Evolutionary conservation across 371 early-diverging fungal genomes (phyloP), one percentile per base, ranked within the genome.

Genomic region (Phascolomyces articulosus): DNA sequence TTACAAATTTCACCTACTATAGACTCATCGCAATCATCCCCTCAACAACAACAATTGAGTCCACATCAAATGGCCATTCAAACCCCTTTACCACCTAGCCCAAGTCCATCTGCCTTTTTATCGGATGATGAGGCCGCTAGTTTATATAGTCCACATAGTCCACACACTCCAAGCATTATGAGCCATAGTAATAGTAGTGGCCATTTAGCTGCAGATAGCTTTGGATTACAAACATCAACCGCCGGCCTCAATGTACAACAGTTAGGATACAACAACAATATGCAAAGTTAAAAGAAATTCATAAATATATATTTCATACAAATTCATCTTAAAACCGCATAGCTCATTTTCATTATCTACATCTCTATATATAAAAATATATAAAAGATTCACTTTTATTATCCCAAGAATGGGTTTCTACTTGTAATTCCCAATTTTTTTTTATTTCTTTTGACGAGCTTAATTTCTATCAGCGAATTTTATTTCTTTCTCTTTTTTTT

Each of bases 101-200:
- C 68, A 11, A 68, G 68, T 47, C 68, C 63, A 0, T 63, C 63
- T 40, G 59, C 68, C 16, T 63, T 68, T 44, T 54, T 68, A 59
- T 69, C 69, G 15, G 69, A 69, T 29, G 69, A 69, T 31, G 69
- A 69, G 38, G 63, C 63, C 27, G 51, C 63, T 9, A 65, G 60
- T 47, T n/a, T 63, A 40, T 68, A 64, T 34, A 64, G 69, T 31
- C 69, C 69, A 31, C 69, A 64, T 29, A 69, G 69, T 21, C 69
- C 69, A 24, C 58, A 69, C 29, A 69, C 65, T 6, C 65, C 65
- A 8, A 65, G 60, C 31, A 51, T 57, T 49, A 61, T 41, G 28
- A 55, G 31, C 31, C 55, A 51, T 18, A 65, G 58, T 41, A 69
- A 31, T 60, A 60, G 51, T 21, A 62, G 38, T n/a, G 38, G 27